Percentiles rank a stretch among this genome's conserved stretches.
Evolutionary conservation across 2,329 filamentous ascomycete genomes (phyloP).

Genomic region (Paraphoma sp.): DNA sequence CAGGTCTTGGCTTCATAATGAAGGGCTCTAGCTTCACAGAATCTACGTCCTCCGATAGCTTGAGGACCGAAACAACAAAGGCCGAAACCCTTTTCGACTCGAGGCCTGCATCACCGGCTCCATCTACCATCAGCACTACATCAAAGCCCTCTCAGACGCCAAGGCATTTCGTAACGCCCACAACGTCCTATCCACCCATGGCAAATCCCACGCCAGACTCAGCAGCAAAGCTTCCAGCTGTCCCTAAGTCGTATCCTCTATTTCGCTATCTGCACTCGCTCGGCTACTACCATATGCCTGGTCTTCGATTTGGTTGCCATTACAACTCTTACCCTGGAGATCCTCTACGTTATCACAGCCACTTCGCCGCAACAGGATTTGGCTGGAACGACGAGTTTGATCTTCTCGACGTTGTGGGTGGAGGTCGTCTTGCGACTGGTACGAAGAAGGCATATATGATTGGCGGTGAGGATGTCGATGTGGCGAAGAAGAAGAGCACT

Average conservation of each 20-base stretch:
- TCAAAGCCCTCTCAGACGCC: slow-evolving; percentile 24
- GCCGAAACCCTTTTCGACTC: slow-evolving; percentile 35
- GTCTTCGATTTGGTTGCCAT: slow-evolving; percentile 90
- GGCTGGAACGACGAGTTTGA: slow-evolving; percentile 89
- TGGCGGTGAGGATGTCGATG: slow-evolving; percentile 64
- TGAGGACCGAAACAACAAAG: slow-evolving; percentile 6
- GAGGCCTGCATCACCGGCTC: slow-evolving; percentile 9
- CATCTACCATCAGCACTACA: slow-evolving; percentile 10
- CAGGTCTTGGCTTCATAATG: slow-evolving; percentile 33
- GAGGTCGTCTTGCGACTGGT: slow-evolving; percentile 86
- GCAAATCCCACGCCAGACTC: slow-evolving; percentile 17
- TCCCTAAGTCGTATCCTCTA: slow-evolving; percentile 67
- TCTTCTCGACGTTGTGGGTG: slow-evolving; percentile 83
- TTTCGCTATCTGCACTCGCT: slow-evolving; percentile 79
- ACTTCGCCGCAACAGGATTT: slow-evolving; percentile 85
- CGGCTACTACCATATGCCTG: slow-evolving; percentile 89
- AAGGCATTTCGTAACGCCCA: slow-evolving; percentile 52
- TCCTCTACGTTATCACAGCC: slow-evolving; percentile 91
- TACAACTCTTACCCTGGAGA: slow-evolving; percentile 97
- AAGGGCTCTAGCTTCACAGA: slow-evolving; percentile 30
- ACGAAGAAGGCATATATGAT: slow-evolving; percentile 96
- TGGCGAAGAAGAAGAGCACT: not conserved
- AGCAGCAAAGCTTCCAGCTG: slow-evolving; percentile 40
- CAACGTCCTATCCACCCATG: slow-evolving; percentile 52
- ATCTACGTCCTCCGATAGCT: not conserved